Conservation (phyloP, 2,329 filamentous ascomycete genomes). For the Penicillium fuscoglaucum region DNA sequence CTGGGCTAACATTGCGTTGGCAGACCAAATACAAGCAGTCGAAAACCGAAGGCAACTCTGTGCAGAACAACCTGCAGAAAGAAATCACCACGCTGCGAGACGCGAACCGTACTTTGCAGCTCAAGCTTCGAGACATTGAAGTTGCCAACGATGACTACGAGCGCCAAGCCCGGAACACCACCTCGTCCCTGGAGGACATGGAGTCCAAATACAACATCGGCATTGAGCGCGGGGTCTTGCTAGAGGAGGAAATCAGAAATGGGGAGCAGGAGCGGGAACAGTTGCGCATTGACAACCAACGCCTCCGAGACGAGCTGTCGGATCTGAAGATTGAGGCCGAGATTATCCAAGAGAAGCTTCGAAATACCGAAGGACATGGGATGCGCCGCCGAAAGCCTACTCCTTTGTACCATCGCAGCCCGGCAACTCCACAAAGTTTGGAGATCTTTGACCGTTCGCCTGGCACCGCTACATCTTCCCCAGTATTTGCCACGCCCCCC, state of each 20-base stretch:
- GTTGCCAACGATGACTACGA: constrained; percentile 99
- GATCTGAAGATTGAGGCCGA: constrained; percentile 95
- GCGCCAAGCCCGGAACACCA: constrained; percentile 90
- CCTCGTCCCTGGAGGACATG: constrained; percentile 91
- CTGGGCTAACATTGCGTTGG: constrained; percentile 11
- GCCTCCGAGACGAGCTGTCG: constrained; percentile 83
- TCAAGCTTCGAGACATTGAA: constrained; percentile 89
- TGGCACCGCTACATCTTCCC: constrained; percentile 81
- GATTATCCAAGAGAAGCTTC: constrained; percentile 90
- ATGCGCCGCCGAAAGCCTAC: constrained; percentile 55
- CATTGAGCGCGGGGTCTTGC: constrained; percentile 86
- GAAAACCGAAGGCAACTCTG: constrained; percentile 80
- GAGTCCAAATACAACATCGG: constrained; percentile 96
- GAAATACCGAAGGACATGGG: constrained; percentile 61
- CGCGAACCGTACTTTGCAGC: constrained; percentile 73
- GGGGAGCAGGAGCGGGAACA: constrained; percentile 89
- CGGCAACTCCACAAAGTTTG: constrained; percentile 62
- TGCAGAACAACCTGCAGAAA: constrained; percentile 86
- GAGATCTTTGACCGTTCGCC: constrained; percentile 71
- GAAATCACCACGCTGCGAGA: constrained; percentile 93
- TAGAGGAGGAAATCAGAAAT: constrained; percentile 90
- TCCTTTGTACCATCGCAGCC: constrained; percentile 51
- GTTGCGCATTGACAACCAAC: constrained; percentile 85
- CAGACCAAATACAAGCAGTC: constrained; percentile 95
- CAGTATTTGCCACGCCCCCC: constrained; percentile 84